Evolutionary conservation across 345 rosid species (phyloP).

Genomic region (Euphorbia peplus): DNA sequence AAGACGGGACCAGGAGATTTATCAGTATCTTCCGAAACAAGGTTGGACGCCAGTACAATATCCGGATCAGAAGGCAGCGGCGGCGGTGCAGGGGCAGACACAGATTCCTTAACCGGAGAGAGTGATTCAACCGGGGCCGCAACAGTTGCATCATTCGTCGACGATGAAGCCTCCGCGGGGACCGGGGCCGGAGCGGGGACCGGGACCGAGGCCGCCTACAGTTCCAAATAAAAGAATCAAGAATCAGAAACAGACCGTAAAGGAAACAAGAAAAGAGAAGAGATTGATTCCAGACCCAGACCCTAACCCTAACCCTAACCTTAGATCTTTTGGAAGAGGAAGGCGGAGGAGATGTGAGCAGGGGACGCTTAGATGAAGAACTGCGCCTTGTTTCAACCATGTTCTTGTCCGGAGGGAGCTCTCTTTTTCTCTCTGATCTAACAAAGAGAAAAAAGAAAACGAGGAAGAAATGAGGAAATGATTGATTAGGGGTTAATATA

Average conservation of each 20-base stretch:
- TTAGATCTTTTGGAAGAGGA: slow-evolving; percentile 68
- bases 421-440: slow-evolving; percentile 39
- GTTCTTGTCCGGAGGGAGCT: slow-evolving; percentile 7
- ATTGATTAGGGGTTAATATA: no score
- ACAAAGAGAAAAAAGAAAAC: not conserved
- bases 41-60: slow-evolving; percentile 39
- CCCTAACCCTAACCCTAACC: no score
- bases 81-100: slow-evolving; percentile 49
- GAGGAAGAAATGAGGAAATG: not conserved
- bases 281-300: no score
- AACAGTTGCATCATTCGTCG: slow-evolving; percentile 38
- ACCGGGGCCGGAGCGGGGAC: no score
- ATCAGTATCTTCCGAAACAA: slow-evolving; percentile 36
- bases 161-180: slow-evolving; percentile 54
- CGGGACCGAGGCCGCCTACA: slow-evolving; percentile 38
- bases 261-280: not conserved
- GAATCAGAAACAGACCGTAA: slow-evolving; percentile 28
- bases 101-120: slow-evolving; percentile 47
- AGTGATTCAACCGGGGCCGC: slow-evolving; percentile 33
- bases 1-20: slow-evolving; percentile 43
- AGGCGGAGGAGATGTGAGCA: slow-evolving; percentile 40
- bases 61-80: slow-evolving; percentile 67
- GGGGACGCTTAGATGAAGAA: slow-evolving; percentile 83
- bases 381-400: slow-evolving; percentile 98
- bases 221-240: slow-evolving; percentile 26